Percentiles rank a stretch among this genome's conserved stretches.
phyloP scores from a whole-genome alignment of 2,329 filamentous ascomycete species.

The Pestalotiopsis sp. region DNA sequence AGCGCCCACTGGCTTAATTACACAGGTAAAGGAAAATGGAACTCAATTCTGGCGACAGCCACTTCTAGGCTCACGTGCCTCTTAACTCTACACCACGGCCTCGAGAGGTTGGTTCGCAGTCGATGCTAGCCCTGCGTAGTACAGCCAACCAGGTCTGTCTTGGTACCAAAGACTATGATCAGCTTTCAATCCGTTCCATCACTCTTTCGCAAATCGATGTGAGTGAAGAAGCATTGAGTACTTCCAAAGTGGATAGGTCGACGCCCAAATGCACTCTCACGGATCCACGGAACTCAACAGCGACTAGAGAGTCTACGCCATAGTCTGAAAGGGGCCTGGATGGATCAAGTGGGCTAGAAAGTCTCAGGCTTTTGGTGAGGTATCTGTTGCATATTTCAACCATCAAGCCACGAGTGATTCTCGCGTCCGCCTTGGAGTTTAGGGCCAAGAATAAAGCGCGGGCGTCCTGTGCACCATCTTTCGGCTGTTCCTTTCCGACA shows the following conservation, averaged over 20 bases:
- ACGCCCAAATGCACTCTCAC: background rate
- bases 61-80: no score
- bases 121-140: no score
- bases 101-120: no score
- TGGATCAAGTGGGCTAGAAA: slow-evolving; percentile 3
- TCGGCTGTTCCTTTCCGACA: background rate
- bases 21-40: no score
- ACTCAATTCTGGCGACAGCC: no score
- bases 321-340: slow-evolving; percentile 21
- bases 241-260: background rate
- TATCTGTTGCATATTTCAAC: background rate
- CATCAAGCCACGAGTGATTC: no score
- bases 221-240: background rate
- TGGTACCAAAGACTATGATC: no score
- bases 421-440: background rate
- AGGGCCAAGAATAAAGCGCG: background rate
- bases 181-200: background rate
- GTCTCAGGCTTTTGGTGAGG: background rate
- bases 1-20: no score
- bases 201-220: background rate
- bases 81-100: no score
- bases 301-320: slow-evolving; percentile 28
- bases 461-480: background rate
- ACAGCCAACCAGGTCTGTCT: no score
- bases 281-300: slow-evolving; percentile 23